Conservation (phyloP, 73 alveolate species). For the Paramecium biaurelia region DNA sequence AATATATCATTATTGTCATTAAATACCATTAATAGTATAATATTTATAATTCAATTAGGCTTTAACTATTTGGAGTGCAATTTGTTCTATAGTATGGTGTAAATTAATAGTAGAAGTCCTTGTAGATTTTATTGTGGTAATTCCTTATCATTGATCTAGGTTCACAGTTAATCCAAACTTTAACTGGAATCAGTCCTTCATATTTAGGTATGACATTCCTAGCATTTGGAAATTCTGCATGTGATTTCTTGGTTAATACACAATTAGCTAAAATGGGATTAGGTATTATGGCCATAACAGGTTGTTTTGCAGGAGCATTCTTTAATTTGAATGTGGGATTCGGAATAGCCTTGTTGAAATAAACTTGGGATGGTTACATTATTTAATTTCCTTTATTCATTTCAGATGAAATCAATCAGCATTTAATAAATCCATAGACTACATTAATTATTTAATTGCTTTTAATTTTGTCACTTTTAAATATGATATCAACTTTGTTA, state of each 20-base stretch:
- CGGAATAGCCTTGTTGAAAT: conserved; percentile 82
- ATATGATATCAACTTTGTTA: not conserved
- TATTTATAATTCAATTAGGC: not conserved
- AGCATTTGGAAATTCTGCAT: conserved; percentile 97
- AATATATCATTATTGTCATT: not conserved
- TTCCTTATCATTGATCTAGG: conserved; percentile 13
- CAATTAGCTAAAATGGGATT: conserved; percentile 92
- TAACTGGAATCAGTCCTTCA: conserved; percentile 79
- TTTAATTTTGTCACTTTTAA: not conserved
- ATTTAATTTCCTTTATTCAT: not conserved
- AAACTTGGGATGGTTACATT: conserved; percentile 47
- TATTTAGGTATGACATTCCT: conserved; percentile 94
- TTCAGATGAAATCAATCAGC: not conserved
- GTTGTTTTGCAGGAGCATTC: conserved; percentile 96
- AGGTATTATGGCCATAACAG: conserved; percentile 97
- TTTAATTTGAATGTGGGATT: conserved; percentile 93
- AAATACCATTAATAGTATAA: not conserved
- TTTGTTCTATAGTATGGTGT: conserved; percentile 34
- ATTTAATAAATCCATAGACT: not conserved
- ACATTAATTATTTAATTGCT: not conserved
- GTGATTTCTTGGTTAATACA: conserved; percentile 92
- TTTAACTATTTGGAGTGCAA: not conserved
- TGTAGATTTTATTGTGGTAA: conserved; percentile 21
- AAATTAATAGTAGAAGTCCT: conserved; percentile 3
- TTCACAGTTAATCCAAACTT: conserved; percentile 68